phyloP scores from a whole-genome alignment of 805 yeast genomes.

The Starmerella sirachaensis region DNA sequence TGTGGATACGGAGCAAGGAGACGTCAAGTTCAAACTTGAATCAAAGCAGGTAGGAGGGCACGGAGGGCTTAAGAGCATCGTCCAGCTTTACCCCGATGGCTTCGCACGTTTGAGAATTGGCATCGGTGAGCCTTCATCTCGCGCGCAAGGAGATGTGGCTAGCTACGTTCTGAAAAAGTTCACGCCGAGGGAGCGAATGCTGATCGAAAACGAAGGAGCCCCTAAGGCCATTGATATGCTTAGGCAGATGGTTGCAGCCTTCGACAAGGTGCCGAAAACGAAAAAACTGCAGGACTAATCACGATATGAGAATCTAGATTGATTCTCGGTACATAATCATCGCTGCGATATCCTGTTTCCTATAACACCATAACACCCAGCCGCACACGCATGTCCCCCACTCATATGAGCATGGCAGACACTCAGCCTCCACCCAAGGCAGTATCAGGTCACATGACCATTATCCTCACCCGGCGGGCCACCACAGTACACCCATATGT shows the following conservation, averaged over 20 bases:
- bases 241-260: slow-evolving; percentile 7
- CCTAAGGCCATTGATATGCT: slow-evolving; percentile 14
- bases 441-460: no score
- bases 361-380: no score
- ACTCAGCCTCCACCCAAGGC: no score
- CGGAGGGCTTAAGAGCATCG: slow-evolving; percentile 64
- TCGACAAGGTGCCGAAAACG: slow-evolving; percentile 4
- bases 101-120: slow-evolving; percentile 67
- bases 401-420: no score
- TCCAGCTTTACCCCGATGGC: slow-evolving; percentile 29
- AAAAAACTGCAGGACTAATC: not conserved
- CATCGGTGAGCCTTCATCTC: slow-evolving; percentile 51
- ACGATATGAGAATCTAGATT: no score
- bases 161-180: slow-evolving; percentile 51
- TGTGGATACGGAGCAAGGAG: slow-evolving; percentile 52
- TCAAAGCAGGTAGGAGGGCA: slow-evolving; percentile 67
- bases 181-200: slow-evolving; percentile 34
- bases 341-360: no score
- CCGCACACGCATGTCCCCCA: no score
- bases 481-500: no score
- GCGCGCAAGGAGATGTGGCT: slow-evolving; percentile 38
- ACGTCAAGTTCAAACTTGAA: slow-evolving; percentile 47
- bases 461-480: no score
- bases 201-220: slow-evolving; percentile 30
- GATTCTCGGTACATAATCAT: no score